Conservation (phyloP, 495 filamentous ascomycete genomes). For the Penicillium subrubescens region DNA sequence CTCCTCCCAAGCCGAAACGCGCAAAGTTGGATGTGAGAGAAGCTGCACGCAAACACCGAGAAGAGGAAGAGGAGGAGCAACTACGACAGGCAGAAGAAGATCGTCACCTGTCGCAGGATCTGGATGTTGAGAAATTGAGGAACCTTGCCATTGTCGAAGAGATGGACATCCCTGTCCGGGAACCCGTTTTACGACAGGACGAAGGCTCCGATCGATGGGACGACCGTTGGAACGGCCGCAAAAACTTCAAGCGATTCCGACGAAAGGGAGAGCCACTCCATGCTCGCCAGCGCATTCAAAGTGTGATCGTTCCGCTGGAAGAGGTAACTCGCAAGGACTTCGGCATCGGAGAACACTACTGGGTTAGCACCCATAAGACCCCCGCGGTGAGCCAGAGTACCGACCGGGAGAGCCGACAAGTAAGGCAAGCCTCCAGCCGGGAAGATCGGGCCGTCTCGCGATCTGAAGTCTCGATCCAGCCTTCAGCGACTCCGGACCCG, state of each 20-base stretch:
- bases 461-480: constrained; percentile 17
- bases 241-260: constrained; percentile 94
- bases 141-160: constrained; percentile 78
- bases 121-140: constrained; percentile 71
- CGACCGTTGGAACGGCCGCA: constrained; percentile 89
- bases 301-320: constrained; percentile 76
- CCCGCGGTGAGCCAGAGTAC: constrained; percentile 22
- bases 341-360: constrained; percentile 84
- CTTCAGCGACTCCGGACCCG: constrained; percentile 19
- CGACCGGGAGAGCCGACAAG: constrained; percentile 26
- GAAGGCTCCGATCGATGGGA: constrained; percentile 73
- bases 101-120: constrained; percentile 51
- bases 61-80: constrained; percentile 57
- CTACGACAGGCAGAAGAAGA: constrained; percentile 45
- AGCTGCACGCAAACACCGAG: constrained; percentile 64
- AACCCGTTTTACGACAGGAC: constrained; percentile 32
- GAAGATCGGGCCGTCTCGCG: constrained; percentile 2
- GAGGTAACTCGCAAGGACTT: constrained; percentile 78
- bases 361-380: constrained; percentile 48
- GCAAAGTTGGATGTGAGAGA: constrained; percentile 71
- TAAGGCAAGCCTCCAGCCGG: constrained; percentile 10
- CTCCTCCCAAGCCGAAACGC: constrained; percentile 41
- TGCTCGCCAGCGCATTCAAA: constrained; percentile 49
- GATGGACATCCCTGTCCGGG: constrained; percentile 60
- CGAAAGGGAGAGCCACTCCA: constrained; percentile 54